Conservation (phyloP, 208 protist genomes). For the Wallacemonas collosoma region DNA sequence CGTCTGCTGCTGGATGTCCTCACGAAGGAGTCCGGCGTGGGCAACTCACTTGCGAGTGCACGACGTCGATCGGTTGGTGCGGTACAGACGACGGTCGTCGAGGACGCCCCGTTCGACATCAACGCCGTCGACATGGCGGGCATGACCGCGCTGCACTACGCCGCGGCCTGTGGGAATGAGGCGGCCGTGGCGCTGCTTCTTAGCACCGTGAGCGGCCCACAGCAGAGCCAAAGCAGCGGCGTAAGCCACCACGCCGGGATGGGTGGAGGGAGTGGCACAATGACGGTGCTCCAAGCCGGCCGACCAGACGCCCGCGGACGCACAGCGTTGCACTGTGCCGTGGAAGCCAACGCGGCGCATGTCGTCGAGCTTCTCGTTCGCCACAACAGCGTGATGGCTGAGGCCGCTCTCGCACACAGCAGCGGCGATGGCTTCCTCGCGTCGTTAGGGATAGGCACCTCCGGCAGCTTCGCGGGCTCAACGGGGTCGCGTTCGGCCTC, state of each 20-base stretch:
- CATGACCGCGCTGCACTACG: constrained; percentile 86
- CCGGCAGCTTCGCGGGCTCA: not conserved
- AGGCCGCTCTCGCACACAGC: constrained; percentile 10
- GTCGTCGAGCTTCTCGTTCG: constrained; percentile 63
- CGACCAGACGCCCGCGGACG: constrained; percentile 53
- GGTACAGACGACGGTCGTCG: constrained; percentile 15
- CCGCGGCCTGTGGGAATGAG: constrained; percentile 63
- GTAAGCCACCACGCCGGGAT: not conserved
- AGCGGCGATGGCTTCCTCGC: constrained; percentile 10
- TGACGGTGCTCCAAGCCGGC: constrained; percentile 31
- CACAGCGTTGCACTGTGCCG: constrained; percentile 80
- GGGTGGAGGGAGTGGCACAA: not conserved
- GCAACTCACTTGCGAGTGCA: not conserved
- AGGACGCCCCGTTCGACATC: constrained; percentile 48
- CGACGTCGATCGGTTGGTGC: not conserved
- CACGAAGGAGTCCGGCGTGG: constrained; percentile 3
- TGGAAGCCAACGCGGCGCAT: constrained; percentile 38
- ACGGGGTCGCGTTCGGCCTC: not conserved
- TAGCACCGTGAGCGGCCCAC: not conserved
- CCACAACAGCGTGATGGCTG: constrained; percentile 30
- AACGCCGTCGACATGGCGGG: constrained; percentile 76
- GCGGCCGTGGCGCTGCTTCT: constrained; percentile 55
- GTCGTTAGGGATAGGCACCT: not conserved
- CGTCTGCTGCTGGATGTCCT: constrained; percentile 11
- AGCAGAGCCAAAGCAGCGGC: constrained; percentile 1